Conservation (phyloP, 768 basidiomycete species). For the Xerocomellus chrysenteron region DNA sequence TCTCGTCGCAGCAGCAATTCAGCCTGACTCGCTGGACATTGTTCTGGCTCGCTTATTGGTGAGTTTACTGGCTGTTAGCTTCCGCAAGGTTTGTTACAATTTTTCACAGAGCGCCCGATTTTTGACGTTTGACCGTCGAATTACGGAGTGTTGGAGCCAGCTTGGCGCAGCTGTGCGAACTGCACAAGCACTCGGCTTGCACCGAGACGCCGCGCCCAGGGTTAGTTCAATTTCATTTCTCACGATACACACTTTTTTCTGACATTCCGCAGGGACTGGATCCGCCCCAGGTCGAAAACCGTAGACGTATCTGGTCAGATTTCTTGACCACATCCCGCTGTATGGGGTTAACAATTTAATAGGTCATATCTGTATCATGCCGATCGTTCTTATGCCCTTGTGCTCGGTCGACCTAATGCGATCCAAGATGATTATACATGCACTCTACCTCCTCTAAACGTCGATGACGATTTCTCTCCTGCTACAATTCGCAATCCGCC, state of each 20-base stretch:
- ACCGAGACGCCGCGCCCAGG: constrained; percentile 83
- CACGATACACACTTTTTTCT: constrained; percentile 1
- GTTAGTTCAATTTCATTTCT: constrained; percentile 41
- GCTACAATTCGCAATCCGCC: constrained; percentile 48
- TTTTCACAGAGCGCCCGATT: constrained; percentile 63
- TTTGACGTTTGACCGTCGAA: constrained; percentile 71
- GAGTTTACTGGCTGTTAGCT: constrained; percentile 10
- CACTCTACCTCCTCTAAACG: constrained; percentile 71
- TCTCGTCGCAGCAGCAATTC: constrained; percentile 89
- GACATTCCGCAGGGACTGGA: constrained; percentile 57
- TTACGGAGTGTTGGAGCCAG: constrained; percentile 96
- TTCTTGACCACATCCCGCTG: not conserved
- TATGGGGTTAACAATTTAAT: constrained; percentile 9
- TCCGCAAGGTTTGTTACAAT: constrained; percentile 7
- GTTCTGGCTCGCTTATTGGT: constrained; percentile 88
- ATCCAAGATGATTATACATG: constrained; percentile 91
- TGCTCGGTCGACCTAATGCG: constrained; percentile 86
- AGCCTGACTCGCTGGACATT: constrained; percentile 88
- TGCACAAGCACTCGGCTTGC: constrained; percentile 89
- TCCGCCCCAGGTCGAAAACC: constrained; percentile 77
- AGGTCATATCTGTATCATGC: constrained; percentile 94
- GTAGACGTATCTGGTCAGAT: constrained; percentile 81
- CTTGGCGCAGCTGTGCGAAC: constrained; percentile 90
- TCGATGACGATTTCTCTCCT: constrained; percentile 56
- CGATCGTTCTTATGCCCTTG: constrained; percentile 87